phyloP scores from a whole-genome alignment of 2,329 filamentous ascomycete genomes.

The Parafenestella ontariensis region DNA sequence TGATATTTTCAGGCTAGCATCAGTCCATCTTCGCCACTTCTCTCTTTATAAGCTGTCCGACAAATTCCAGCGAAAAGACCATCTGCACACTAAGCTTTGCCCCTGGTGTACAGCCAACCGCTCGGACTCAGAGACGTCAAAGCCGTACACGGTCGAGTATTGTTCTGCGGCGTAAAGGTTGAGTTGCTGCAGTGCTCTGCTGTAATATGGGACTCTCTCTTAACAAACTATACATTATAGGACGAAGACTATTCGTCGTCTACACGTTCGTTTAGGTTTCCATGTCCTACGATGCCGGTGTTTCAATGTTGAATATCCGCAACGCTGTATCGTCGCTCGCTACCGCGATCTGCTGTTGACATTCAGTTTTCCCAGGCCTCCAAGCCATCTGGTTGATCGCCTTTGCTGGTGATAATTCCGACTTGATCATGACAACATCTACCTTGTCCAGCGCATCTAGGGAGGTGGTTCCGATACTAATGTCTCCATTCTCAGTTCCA shows the following conservation, averaged over 20 bases:
- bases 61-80: too few relatives aligned
- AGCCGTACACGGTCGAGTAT: neutral
- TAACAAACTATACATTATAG: too few relatives aligned
- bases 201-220: too few relatives aligned
- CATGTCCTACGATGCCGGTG: neutral
- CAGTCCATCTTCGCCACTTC: too few relatives aligned
- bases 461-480: constrained; percentile 21
- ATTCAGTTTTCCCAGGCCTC: constrained; percentile 28
- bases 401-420: constrained; percentile 30
- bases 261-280: neutral
- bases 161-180: too few relatives aligned
- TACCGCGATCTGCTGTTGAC: constrained; percentile 44
- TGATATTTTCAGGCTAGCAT: too few relatives aligned
- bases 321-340: constrained; percentile 53
- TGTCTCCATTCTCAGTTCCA: constrained; percentile 42
- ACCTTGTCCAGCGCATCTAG: constrained; percentile 20
- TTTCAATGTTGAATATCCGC: constrained; percentile 41
- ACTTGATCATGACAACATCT: constrained; percentile 18
- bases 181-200: too few relatives aligned
- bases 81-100: neutral
- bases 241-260: neutral
- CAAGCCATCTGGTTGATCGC: constrained; percentile 44
- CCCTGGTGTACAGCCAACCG: neutral
- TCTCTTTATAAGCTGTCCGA: too few relatives aligned
- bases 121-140: constrained; percentile 1